Conservation (phyloP, 768 basidiomycete genomes). For the Pisolithus marmoratus region DNA sequence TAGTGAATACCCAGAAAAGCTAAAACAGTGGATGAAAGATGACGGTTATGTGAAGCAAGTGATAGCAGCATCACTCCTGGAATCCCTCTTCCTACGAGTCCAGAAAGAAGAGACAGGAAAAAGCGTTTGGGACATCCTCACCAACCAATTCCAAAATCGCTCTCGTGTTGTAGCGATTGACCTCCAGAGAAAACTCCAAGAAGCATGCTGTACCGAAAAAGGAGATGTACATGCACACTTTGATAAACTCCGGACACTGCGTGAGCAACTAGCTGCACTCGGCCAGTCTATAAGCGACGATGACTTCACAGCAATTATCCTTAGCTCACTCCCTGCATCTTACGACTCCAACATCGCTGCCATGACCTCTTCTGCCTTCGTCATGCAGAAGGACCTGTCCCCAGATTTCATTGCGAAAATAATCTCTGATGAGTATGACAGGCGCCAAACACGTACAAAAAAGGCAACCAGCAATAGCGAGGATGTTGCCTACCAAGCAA, state of each 20-base stretch:
- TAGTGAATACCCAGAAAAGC: neutral
- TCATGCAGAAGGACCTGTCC: slow-evolving; percentile 5
- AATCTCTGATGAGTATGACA: neutral
- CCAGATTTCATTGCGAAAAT: neutral
- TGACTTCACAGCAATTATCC: slow-evolving; percentile 23
- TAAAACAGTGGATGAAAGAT: slow-evolving; percentile 20
- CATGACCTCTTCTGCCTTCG: slow-evolving; percentile 12
- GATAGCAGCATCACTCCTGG: neutral
- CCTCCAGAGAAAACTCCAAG: slow-evolving; percentile 9
- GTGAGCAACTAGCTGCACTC: slow-evolving; percentile 30
- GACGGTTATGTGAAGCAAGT: slow-evolving; percentile 17
- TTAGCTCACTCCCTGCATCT: slow-evolving; percentile 30
- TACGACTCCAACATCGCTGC: slow-evolving; percentile 29
- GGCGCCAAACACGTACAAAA: neutral
- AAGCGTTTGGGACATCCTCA: neutral
- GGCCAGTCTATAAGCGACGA: slow-evolving; percentile 18
- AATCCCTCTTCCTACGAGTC: neutral
- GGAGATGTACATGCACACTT: slow-evolving; percentile 6
- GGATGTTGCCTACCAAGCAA: too few relatives aligned
- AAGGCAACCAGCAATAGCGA: neutral
- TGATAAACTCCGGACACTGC: slow-evolving; percentile 20
- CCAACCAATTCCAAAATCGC: neutral
- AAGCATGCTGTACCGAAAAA: too few relatives aligned
- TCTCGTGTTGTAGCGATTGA: neutral
- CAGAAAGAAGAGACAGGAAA: neutral